phyloP scores from a whole-genome alignment of 116 monocot species.

The Papilionanthe hybrid region DNA sequence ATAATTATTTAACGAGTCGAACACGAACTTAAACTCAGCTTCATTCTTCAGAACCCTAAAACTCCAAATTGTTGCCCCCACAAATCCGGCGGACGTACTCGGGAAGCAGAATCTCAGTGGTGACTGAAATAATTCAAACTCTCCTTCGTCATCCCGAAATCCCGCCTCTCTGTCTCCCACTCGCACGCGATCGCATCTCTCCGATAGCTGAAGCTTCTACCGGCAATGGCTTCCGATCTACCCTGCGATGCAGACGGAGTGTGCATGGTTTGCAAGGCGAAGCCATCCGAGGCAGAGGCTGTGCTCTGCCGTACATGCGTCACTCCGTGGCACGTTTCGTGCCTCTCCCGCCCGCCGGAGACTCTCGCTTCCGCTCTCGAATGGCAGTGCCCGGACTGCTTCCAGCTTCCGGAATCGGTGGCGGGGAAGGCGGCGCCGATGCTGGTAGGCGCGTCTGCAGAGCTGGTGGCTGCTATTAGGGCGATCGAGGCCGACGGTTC shows the following conservation, averaged over 20 bases:
- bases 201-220: neutral
- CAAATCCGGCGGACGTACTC: neutral
- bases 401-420: neutral
- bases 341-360: slow-evolving; percentile 39
- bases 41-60: neutral
- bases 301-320: slow-evolving; percentile 45
- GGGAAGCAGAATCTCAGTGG: neutral
- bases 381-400: slow-evolving; percentile 59
- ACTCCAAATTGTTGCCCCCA: neutral
- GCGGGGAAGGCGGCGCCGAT: neutral
- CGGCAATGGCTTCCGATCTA: slow-evolving; percentile 39
- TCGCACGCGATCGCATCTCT: neutral
- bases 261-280: slow-evolving; percentile 50
- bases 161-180: slow-evolving; percentile 7
- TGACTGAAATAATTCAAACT: neutral
- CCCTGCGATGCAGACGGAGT: slow-evolving; percentile 57
- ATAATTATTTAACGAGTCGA: too few species aligned
- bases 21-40: neutral
- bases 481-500: slow-evolving; percentile 40
- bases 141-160: slow-evolving; percentile 1
- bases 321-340: slow-evolving; percentile 59
- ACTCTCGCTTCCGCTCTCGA: slow-evolving; percentile 14
- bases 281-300: slow-evolving; percentile 32
- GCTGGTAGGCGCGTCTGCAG: neutral
- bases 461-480: slow-evolving; percentile 29